Evolutionary conservation across 257 asterid genomes (phyloP), one percentile per base, ranked within the genome.

Genomic region (Solanum chilense): DNA sequence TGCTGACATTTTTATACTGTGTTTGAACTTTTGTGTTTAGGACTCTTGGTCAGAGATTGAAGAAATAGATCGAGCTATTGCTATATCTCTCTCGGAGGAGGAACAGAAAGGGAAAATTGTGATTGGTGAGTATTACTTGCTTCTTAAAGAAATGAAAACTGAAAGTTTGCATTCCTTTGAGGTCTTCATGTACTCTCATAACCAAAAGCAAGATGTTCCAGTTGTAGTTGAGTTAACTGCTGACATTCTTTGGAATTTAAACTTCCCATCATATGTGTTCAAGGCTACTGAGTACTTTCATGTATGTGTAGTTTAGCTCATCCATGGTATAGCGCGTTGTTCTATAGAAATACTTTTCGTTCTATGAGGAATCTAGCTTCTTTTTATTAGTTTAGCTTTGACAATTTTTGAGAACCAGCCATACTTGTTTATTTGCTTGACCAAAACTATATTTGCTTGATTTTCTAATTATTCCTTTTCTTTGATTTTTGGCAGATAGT

Each of bases 21-120:
- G 44, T 49, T 81, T 81, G 69, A 81, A 81, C 85, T 25, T 7
- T 75, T 77, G 68, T 45, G 49, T 47, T 56, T 21, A 96, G 99
- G 95, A 92, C 89, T 60, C 97, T 83, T 47, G 78, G 85, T 87
- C 93, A 42, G 99, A 95, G 90, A 89, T 87, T 86, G 99, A 94
- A 90, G 98, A 94, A 85, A 91, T 93, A 84, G 96, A 93, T 88
- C 93, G 89, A 76, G 97, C 97, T 80, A 95, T 96, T 93, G 98
- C 99, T 77, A 87, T 94, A 87, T 95, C 99, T 81, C 95, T 93
- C 88, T 91, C 93, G 69, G 98, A 95, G 86, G 98, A 93, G 88
- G 96, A 95, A 82, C 93, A 91, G 49, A 93, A 87, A 92, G 94
- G 92, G 69, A 91, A 90, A 88, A 71, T 90, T 78, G 87, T 89